phyloP scores from a whole-genome alignment of 768 basidiomycete genomes.

The Amanita rimosa region DNA sequence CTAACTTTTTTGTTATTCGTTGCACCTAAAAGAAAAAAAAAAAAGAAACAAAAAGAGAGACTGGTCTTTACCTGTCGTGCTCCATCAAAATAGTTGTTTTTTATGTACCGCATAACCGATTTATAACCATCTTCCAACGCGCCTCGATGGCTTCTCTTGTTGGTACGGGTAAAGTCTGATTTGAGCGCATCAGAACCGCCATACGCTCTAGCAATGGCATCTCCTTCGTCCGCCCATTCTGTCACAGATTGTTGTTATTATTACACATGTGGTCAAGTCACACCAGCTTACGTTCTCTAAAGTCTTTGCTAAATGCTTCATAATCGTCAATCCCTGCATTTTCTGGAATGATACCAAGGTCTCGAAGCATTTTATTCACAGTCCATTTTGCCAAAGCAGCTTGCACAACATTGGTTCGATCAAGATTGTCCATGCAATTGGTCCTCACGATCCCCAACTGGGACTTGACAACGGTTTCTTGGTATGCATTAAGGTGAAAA shows the following conservation, averaged over 20 bases:
- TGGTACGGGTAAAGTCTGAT: constrained; percentile 93
- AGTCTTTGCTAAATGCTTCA: constrained; percentile 65
- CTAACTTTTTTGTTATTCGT: no score
- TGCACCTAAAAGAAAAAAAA: no score
- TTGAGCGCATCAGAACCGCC: constrained; percentile 94
- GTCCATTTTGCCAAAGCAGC: constrained; percentile 82
- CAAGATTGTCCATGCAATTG: constrained; percentile 97
- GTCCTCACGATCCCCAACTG: constrained; percentile 81
- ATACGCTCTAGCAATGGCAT: constrained; percentile 82
- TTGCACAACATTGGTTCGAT: constrained; percentile 96
- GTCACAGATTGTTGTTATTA: neutral
- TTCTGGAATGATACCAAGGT: constrained; percentile 58
- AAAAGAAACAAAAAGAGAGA: no score
- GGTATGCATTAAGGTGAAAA: constrained; percentile 54
- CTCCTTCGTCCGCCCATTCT: constrained; percentile 99
- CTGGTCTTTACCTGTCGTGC: constrained; percentile 77
- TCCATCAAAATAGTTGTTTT: constrained; percentile 96
- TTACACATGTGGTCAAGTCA: neutral
- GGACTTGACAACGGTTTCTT: constrained; percentile 33
- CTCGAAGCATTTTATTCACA: constrained; percentile 66
- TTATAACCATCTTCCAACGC: constrained; percentile 79
- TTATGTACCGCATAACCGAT: constrained; percentile 74
- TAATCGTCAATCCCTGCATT: constrained; percentile 76
- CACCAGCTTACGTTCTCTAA: constrained; percentile 70
- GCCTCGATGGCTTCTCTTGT: constrained; percentile 76